These are phyloP conservation scores for Tuber brumale DNA, from an alignment of 495 filamentous ascomycete species.

Conservation along the genomic window DNA sequence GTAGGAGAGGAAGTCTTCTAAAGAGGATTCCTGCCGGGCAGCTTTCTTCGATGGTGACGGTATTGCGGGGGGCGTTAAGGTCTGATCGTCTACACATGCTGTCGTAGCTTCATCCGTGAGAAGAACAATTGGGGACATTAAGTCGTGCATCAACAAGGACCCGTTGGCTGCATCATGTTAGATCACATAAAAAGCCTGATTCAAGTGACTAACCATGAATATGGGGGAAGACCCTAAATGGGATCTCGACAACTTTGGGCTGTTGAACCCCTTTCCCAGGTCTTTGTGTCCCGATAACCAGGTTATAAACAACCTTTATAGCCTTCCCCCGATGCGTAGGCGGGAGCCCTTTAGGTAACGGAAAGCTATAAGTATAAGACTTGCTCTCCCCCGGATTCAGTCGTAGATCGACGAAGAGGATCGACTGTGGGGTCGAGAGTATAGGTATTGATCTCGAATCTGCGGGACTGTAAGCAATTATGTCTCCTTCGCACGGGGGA, in stretches of 20 bases:
- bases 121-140: constrained; percentile 89
- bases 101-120: constrained; percentile 77
- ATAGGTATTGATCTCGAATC: constrained; percentile 77
- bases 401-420: constrained; percentile 88
- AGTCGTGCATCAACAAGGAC: constrained; percentile 70
- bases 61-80: constrained; percentile 21
- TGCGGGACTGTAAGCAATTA: constrained; percentile 21
- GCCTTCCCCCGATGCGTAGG: constrained; percentile 87
- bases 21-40: constrained; percentile 42
- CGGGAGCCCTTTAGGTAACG: constrained; percentile 75
- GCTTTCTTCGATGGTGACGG: constrained; percentile 41
- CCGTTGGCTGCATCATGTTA: constrained; percentile 51
- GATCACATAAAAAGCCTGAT: constrained; percentile 6
- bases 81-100: constrained; percentile 46
- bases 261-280: constrained; percentile 72
- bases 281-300: constrained; percentile 87
- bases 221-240: constrained; percentile 73
- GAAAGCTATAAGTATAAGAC: constrained; percentile 78
- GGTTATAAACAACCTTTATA: constrained; percentile 85
- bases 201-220: constrained; percentile 38
- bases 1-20: constrained; percentile 65
- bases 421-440: constrained; percentile 90
- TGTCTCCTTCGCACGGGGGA: constrained; percentile 10
- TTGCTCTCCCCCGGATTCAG: constrained; percentile 83
- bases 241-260: constrained; percentile 83